Evolutionary conservation across 768 basidiomycete genomes (phyloP), one percentile per base, ranked within the genome.

Genomic region (Boletus coccyginus): DNA sequence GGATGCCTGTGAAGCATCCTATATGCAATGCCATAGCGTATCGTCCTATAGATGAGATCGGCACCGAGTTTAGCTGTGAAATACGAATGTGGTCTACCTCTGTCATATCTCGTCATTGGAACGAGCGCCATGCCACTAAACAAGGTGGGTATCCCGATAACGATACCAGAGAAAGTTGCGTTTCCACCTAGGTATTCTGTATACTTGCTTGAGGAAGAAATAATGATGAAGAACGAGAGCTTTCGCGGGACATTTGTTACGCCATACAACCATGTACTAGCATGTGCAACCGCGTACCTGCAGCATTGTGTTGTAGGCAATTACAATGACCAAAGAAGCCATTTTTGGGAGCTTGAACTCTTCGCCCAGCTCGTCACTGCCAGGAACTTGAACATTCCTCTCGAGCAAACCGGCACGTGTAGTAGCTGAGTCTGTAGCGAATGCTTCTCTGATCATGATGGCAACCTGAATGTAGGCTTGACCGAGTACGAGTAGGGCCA

Each of bases 221-320:
- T 82, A 41, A 87, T 75, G 54, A 87, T 80, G 68, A 87, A 89
- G 71, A 88, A 88, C 0, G 84, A 81, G 6, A 85, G 65, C 87
- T 88, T 52, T 32, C 3, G 35, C n/a, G 10, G 17, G 33, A 10
- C 32, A 36, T 46, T 19, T 11, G 41, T 52, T 14, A 49, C 33
- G 16, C 29, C 32, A n/a, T 40, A 27, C 7, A 40, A 5, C 24
- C n/a, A 39, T 33, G 24, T 12, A 10, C 17, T 17, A 6, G 14
- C 16, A 40, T 4, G 10, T 2, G 27, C 31, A 31, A 39, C 1
- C 27, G 51, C 71, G 8, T 50, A 82, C 82, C 73, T 82, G 81
- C 17, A 81, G 61, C 36, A 81, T 53, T 0, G 71, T 62, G 59
- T 79, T 82, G 38, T 76, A 72, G 19, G 67, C 32, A 5, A 84